Evolutionary conservation across 2,329 filamentous ascomycete genomes (phyloP).

Genomic region (Fusarium tupiense): DNA sequence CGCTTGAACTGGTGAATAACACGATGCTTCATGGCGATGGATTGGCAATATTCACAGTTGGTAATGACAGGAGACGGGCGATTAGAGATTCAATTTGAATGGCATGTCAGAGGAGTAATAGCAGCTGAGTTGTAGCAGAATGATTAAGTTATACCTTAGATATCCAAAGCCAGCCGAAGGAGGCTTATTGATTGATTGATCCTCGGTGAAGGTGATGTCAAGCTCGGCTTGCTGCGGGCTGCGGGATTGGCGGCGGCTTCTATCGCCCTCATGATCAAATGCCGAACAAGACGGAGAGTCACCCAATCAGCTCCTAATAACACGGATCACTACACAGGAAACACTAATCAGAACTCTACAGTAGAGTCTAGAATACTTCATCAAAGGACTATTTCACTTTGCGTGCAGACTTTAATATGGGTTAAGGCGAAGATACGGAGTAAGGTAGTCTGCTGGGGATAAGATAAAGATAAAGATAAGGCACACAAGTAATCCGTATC

Average conservation of each 20-base stretch:
- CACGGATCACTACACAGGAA: background rate
- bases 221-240: slow-evolving; percentile 53
- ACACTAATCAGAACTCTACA: background rate
- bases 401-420: background rate
- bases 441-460: background rate
- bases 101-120: slow-evolving; percentile 22
- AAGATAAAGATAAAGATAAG: background rate
- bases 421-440: background rate
- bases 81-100: slow-evolving; percentile 16
- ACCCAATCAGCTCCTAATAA: slow-evolving; percentile 20
- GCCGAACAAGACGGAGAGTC: slow-evolving; percentile 43
- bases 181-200: slow-evolving; percentile 35
- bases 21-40: slow-evolving; percentile 48
- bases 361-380: background rate
- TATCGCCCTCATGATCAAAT: slow-evolving; percentile 31
- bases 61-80: slow-evolving; percentile 6
- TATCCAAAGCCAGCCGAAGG: slow-evolving; percentile 34
- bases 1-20: slow-evolving; percentile 45
- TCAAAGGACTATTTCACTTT: background rate
- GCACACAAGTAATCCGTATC: background rate
- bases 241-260: slow-evolving; percentile 37
- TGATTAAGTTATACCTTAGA: slow-evolving; percentile 24
- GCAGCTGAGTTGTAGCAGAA: background rate
- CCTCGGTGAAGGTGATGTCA: slow-evolving; percentile 45
- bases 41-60: slow-evolving; percentile 3